Conservation (phyloP, 441 rosid species). For the Croton laevigatus region DNA sequence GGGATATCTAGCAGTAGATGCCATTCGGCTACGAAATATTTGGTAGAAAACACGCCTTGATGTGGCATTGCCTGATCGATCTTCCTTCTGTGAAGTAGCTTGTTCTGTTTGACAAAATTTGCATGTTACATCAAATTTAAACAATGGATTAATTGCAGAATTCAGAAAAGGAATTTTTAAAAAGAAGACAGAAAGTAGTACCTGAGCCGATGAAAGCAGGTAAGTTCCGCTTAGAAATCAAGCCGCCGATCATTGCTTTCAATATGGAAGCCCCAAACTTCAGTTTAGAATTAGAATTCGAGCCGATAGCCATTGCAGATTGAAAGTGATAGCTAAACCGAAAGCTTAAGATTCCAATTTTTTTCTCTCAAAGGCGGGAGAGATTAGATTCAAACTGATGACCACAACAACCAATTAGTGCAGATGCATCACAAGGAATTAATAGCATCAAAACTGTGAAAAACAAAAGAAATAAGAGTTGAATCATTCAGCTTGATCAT, state of each 20-base stretch:
- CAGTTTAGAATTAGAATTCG: too few relatives aligned
- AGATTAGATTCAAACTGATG: too few relatives aligned
- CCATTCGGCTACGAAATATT: constrained; percentile 27
- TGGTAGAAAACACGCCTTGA: constrained; percentile 21
- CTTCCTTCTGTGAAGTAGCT: constrained; percentile 31
- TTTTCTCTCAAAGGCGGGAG: too few relatives aligned
- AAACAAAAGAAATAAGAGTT: too few relatives aligned
- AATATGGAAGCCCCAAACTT: too few relatives aligned
- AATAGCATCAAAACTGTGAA: too few relatives aligned
- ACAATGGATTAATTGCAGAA: not conserved
- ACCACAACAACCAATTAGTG: too few relatives aligned
- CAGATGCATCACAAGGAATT: too few relatives aligned
- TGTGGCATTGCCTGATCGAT: constrained; percentile 25
- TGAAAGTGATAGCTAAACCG: too few relatives aligned
- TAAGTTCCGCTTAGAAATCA: constrained; percentile 67
- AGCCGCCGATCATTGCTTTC: constrained; percentile 68
- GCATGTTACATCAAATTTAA: constrained; percentile 34
- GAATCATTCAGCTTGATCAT: too few relatives aligned
- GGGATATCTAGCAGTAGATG: constrained; percentile 28
- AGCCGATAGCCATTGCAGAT: too few relatives aligned
- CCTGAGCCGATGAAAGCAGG: constrained; percentile 66
- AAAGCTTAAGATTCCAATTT: too few relatives aligned
- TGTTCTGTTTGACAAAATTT: constrained; percentile 33
- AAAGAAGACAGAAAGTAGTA: constrained; percentile 21
- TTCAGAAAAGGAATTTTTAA: not conserved